Evolutionary conservation across 768 basidiomycete species (phyloP).

Genomic region (Kockovaella imperatae): DNA sequence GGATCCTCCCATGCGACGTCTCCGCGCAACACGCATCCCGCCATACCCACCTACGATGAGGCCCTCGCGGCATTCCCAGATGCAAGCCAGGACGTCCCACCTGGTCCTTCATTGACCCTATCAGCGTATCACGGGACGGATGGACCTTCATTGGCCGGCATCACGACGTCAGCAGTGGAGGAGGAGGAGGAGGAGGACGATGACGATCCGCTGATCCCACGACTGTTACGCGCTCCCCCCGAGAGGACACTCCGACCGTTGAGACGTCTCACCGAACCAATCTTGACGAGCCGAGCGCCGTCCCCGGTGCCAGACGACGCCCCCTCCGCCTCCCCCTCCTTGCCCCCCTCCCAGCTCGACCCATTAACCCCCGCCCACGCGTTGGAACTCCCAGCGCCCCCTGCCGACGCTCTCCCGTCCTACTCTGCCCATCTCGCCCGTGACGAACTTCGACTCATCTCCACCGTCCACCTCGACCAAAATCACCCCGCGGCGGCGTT

Average conservation of each 20-base stretch:
- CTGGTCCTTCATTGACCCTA: too few relatives aligned
- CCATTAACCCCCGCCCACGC: not conserved
- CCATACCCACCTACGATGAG: not conserved
- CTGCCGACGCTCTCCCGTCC: constrained; percentile 17
- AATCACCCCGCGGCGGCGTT: constrained; percentile 31
- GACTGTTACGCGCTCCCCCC: too few relatives aligned
- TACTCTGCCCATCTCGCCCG: constrained; percentile 27
- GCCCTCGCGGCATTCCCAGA: too few relatives aligned
- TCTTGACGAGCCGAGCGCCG: not conserved
- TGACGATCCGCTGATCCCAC: not conserved
- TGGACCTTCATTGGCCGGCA: too few relatives aligned
- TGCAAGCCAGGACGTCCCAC: too few relatives aligned
- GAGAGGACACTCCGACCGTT: too few relatives aligned
- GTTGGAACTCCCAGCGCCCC: constrained; percentile 23
- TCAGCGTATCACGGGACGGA: too few relatives aligned
- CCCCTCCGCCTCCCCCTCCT: not conserved
- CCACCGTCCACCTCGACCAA: constrained; percentile 32
- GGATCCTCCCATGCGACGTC: too few relatives aligned
- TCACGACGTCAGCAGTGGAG: too few relatives aligned
- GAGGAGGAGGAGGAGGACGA: not conserved
- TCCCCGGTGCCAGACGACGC: not conserved
- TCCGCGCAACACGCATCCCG: too few relatives aligned
- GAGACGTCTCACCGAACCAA: too few relatives aligned
- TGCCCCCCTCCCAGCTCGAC: not conserved
- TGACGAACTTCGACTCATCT: constrained; percentile 34